Conservation (phyloP, 257 asterid species). For the Solanum neorickii region DNA sequence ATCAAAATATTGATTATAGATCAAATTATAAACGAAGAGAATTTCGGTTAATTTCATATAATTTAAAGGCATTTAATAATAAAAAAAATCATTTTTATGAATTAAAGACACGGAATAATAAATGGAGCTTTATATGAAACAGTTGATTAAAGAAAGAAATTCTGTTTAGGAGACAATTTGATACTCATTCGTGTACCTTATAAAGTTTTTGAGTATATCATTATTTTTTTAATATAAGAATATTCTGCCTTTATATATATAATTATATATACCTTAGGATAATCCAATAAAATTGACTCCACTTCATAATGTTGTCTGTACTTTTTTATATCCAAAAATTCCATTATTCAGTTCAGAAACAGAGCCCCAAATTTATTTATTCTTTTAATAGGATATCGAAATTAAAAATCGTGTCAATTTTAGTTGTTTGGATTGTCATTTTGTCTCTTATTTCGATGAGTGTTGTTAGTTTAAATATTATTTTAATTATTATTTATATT, state of each 20-base stretch:
- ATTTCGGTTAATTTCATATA: no score
- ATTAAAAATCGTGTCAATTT: not conserved
- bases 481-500: no score
- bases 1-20: no score
- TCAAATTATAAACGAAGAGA: no score
- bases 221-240: not conserved
- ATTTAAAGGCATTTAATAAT: no score
- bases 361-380: not conserved
- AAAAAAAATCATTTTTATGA: not conserved
- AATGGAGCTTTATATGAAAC: not conserved
- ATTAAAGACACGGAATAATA: not conserved
- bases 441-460: no score
- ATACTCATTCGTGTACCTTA: not conserved
- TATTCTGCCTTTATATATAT: not conserved
- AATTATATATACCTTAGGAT: not conserved
- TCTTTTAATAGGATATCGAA: not conserved
- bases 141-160: not conserved
- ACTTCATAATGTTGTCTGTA: not conserved
- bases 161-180: not conserved
- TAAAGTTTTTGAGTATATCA: not conserved
- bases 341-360: not conserved
- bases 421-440: not conserved
- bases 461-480: no score
- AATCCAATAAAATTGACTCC: not conserved
- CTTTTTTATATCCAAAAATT: not conserved